phyloP scores from a whole-genome alignment of 768 basidiomycete genomes.

The Dendrothele bispora region DNA sequence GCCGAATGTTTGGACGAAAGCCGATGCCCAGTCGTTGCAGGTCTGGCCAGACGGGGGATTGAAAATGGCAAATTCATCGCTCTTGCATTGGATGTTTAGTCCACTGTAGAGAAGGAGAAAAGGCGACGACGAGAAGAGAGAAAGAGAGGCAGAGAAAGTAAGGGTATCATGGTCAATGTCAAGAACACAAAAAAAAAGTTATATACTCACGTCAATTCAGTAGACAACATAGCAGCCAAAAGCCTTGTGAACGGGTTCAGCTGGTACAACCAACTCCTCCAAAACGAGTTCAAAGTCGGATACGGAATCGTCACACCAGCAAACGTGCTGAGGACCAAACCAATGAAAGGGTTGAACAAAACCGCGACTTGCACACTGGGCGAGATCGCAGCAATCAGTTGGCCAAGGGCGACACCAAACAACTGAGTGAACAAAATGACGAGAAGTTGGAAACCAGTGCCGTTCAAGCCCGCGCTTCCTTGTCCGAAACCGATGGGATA shows the following conservation, averaged over 20 bases:
- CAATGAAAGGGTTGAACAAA: slow-evolving; percentile 77
- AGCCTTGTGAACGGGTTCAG: slow-evolving; percentile 70
- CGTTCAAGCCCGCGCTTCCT: slow-evolving; percentile 57
- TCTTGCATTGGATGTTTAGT: slow-evolving; percentile 59
- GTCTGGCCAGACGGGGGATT: slow-evolving; percentile 74
- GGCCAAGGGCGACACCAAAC: slow-evolving; percentile 72
- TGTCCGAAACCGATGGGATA: slow-evolving; percentile 67
- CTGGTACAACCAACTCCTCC: slow-evolving; percentile 78
- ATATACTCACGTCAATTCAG: slow-evolving; percentile 72
- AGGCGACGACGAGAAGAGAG: too few species aligned
- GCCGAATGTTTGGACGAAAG: slow-evolving; percentile 60
- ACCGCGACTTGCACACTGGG: slow-evolving; percentile 80
- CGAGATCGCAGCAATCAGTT: slow-evolving; percentile 71
- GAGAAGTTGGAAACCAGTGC: slow-evolving; percentile 72
- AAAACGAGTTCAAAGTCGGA: slow-evolving; percentile 62
- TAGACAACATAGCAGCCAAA: slow-evolving; percentile 71
- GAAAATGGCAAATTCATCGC: slow-evolving; percentile 72
- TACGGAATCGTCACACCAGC: slow-evolving; percentile 81
- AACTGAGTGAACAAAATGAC: slow-evolving; percentile 69
- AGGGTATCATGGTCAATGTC: not conserved
- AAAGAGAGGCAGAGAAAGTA: too few species aligned
- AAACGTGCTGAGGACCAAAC: slow-evolving; percentile 65
- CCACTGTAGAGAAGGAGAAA: slow-evolving; percentile 55
- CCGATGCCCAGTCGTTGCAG: slow-evolving; percentile 67
- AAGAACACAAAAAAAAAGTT: slow-evolving; percentile 2